phyloP scores from a whole-genome alignment of 176 grass and related monocot species.

The Urochloa ruziziensis region DNA sequence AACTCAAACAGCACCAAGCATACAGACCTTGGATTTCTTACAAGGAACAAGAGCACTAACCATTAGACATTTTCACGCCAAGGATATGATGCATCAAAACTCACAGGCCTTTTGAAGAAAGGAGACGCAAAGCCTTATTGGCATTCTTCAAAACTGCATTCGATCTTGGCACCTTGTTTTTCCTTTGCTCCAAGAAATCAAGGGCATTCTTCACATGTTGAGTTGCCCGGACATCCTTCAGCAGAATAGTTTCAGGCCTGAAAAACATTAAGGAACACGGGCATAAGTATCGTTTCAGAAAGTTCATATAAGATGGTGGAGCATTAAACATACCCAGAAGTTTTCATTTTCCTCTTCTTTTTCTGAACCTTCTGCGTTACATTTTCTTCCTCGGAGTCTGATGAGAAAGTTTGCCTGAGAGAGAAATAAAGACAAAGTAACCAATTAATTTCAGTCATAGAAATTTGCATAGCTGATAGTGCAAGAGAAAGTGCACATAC shows the following conservation, averaged over 20 bases:
- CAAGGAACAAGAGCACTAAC: not conserved
- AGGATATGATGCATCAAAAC: not conserved
- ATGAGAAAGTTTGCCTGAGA: conserved; percentile 75
- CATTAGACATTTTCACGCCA: not conserved
- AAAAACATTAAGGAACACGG: conserved; percentile 21
- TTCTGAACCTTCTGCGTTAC: conserved; percentile 46
- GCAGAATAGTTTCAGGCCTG: conserved; percentile 75
- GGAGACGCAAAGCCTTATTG: conserved; percentile 34
- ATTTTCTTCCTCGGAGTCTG: conserved; percentile 86
- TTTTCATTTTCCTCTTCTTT: conserved; percentile 55
- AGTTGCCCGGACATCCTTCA: conserved; percentile 60
- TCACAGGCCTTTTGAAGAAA: conserved; percentile 31
- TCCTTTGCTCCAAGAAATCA: conserved; percentile 71
- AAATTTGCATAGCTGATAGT: not conserved
- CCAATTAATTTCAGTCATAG: not conserved
- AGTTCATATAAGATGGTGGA: not conserved
- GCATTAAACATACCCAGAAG: conserved; percentile 53
- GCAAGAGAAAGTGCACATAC: conserved; percentile 46
- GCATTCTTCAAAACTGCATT: conserved; percentile 53
- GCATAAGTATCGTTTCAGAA: conserved; percentile 10
- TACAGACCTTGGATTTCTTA: not conserved
- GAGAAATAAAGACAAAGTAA: conserved; percentile 15
- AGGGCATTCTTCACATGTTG: conserved; percentile 61
- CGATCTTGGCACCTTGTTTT: conserved; percentile 57
- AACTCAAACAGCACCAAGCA: not conserved